These are phyloP conservation scores for Pseudogymnoascus sp. DNA, from an alignment of 2,329 filamentous ascomycete genomes.

Conservation along the genomic window DNA sequence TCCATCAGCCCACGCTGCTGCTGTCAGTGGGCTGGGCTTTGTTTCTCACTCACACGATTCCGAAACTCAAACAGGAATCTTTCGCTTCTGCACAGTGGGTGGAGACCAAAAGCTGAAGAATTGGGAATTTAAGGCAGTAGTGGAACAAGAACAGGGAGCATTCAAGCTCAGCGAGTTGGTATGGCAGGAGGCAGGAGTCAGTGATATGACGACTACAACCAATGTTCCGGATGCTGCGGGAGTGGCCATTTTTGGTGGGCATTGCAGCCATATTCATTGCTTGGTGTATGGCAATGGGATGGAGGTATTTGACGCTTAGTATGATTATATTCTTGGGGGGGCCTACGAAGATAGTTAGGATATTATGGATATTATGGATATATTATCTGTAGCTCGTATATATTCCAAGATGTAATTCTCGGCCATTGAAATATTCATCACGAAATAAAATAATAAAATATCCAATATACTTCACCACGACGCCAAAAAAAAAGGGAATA, in stretches of 20 bases:
- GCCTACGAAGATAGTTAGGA: neutral
- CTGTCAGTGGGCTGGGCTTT: constrained; percentile 50
- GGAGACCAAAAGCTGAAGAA: constrained; percentile 43
- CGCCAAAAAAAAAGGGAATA: neutral
- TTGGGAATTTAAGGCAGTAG: constrained; percentile 33
- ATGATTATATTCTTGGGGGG: neutral
- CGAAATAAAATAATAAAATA: neutral
- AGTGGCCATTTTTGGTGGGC: neutral
- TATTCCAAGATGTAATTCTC: neutral
- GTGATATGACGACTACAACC: neutral
- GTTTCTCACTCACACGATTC: neutral
- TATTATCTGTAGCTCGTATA: neutral
- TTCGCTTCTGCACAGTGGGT: constrained; percentile 31
- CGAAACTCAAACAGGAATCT: constrained; percentile 5
- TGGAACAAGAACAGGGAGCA: neutral
- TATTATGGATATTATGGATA: neutral
- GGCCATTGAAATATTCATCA: neutral
- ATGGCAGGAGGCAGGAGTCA: neutral
- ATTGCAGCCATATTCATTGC: neutral
- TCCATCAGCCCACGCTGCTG: constrained; percentile 61
- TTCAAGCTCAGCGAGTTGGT: neutral
- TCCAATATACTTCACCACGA: neutral
- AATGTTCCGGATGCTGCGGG: constrained; percentile 3
- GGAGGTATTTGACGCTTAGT: neutral
- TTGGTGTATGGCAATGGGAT: constrained; percentile 9